Evolutionary conservation across 2,329 filamentous ascomycete species (phyloP), one percentile per base, ranked within the genome.

Genomic region (Apiospora rasikravindrae): DNA sequence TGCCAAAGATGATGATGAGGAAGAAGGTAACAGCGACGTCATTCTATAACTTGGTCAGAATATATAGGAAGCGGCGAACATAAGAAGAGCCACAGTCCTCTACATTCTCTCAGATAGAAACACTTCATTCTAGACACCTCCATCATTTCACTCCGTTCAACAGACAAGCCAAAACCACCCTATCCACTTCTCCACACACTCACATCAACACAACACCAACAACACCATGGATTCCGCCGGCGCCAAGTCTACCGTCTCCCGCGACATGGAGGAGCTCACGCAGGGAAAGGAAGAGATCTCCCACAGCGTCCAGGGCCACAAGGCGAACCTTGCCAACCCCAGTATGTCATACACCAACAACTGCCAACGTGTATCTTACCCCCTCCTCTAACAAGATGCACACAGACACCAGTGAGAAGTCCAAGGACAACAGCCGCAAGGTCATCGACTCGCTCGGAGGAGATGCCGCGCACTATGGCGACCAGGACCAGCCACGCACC

Each of bases 301-400:
- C 42, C 75, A 77, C 51, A 64, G 68, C 37, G 78, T 80, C 29
- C 73, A 75, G 49, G 84, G 85, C 19, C 84, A 86, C 77, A 86
- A 86, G 78, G 84, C 85, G 2, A 86, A 86, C 73, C 74, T 87
- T 24, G 81, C 81, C 71, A 87, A 87, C 73, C 84, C 84, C 13
- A 86, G 85, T 86, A 78, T 57, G 78, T 73, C 29, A 57, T 14
- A 6, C 51, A 37, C 16, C 6, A 19, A 22, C 29, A 40, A 0
- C 14, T 57, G 26, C 26, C 13, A 16, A 10, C 16, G 2, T 61
- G 16, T 37, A 22, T 22, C 7, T n/a, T n/a, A n/a, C 26, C 16
- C 14, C 26, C 29, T 22, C 53, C 2, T 47, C 67, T 69, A 24
- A 69, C 67, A 13, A 1, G 19, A 11, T 40, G 37, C 19, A 22